phyloP scores from a whole-genome alignment of 352 stramenopile genomes.

The Pythium phragmitis region DNA sequence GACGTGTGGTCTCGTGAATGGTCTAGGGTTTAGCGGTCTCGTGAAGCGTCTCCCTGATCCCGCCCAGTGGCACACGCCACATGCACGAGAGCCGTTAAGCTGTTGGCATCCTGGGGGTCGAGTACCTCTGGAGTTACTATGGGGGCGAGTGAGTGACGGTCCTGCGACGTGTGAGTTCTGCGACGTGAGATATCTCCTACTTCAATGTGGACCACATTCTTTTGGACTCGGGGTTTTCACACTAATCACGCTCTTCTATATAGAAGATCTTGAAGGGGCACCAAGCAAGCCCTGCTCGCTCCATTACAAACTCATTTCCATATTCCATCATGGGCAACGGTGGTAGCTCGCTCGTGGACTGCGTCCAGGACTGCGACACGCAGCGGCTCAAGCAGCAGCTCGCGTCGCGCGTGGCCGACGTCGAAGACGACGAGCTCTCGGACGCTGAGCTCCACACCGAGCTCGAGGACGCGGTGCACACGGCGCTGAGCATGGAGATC shows the following conservation, averaged over 20 bases:
- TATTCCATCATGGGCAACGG: conserved; percentile 19
- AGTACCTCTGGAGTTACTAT: too few relatives aligned
- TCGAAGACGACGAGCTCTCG: conserved; percentile 18
- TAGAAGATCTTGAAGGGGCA: conserved; percentile 14
- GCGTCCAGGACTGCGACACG: conserved; percentile 52
- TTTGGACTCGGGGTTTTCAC: background rate
- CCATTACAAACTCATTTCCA: too few relatives aligned
- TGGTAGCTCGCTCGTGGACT: conserved; percentile 40
- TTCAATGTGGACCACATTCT: background rate
- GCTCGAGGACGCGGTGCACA: conserved; percentile 57
- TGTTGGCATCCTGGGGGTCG: too few relatives aligned
- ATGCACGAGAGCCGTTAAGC: too few relatives aligned
- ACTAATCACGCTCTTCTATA: background rate
- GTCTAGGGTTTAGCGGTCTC: too few relatives aligned
- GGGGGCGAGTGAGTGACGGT: background rate
- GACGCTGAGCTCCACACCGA: conserved; percentile 30
- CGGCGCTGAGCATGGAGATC: conserved; percentile 54
- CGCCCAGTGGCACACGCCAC: too few relatives aligned
- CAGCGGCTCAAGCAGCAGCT: conserved; percentile 46
- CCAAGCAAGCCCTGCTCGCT: too few relatives aligned
- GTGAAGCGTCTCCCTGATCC: too few relatives aligned
- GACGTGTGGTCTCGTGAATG: too few relatives aligned
- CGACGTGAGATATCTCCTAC: background rate
- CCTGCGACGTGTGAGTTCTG: background rate
- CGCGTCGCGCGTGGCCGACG: conserved; percentile 17